A percentile compares a stretch with the other conserved stretches of the same genome.
phyloP scores from a whole-genome alignment of 495 filamentous ascomycete genomes.

The Corynascus novoguineensis region DNA sequence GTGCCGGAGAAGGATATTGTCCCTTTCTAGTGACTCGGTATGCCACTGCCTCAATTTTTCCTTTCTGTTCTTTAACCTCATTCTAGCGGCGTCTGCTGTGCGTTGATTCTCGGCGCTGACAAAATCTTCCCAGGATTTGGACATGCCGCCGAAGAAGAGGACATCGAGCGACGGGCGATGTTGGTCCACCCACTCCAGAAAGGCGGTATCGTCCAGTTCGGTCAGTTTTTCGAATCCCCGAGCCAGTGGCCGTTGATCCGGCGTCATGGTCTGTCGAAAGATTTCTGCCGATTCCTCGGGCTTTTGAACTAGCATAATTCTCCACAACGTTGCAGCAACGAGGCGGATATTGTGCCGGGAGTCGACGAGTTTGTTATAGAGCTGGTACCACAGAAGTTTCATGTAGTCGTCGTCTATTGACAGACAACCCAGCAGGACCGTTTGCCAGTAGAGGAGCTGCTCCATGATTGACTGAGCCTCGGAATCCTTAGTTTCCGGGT shows the following conservation, averaged over 20 bases:
- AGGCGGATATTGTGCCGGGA: conserved; percentile 57
- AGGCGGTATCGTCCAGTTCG: conserved; percentile 80
- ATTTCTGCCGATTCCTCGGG: conserved; percentile 72
- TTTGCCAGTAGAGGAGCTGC: conserved; percentile 92
- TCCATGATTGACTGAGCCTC: conserved; percentile 65
- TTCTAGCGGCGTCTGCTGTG: conserved; percentile 64
- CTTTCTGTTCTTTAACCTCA: conserved; percentile 63
- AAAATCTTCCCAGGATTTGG: conserved; percentile 78
- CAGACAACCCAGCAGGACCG: conserved; percentile 71
- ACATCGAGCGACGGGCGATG: conserved; percentile 73
- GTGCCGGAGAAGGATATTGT: conserved; percentile 69
- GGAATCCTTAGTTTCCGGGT: conserved; percentile 47
- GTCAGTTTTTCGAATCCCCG: conserved; percentile 76
- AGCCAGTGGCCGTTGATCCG: conserved; percentile 65
- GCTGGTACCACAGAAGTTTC: conserved; percentile 78
- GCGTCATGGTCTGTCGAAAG: conserved; percentile 59
- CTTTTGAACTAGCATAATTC: conserved; percentile 89
- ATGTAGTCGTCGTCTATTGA: conserved; percentile 70
- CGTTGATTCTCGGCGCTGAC: conserved; percentile 70
- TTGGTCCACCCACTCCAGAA: conserved; percentile 81
- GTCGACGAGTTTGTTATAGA: conserved; percentile 78
- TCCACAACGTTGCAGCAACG: conserved; percentile 77
- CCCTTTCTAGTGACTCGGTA: conserved; percentile 55
- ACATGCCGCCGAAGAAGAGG: conserved; percentile 72
- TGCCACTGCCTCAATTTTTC: conserved; percentile 79